Evolutionary conservation across 2,329 filamentous ascomycete genomes (phyloP).

Genomic region (Ceratocystis variospora): DNA sequence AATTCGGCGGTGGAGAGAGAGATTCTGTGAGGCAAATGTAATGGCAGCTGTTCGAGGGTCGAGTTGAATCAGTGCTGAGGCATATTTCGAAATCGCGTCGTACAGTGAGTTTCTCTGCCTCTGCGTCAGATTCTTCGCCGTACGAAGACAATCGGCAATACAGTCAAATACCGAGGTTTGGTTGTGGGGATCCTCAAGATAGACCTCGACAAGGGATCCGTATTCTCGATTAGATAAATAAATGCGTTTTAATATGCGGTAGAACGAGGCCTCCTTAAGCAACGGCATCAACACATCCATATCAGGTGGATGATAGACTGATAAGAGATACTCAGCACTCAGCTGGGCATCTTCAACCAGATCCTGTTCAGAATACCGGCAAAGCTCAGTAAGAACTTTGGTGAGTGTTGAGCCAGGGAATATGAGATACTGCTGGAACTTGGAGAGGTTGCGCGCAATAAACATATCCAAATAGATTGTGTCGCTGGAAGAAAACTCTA

Average conservation of each 20-base stretch:
- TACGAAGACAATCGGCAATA: constrained; percentile 58
- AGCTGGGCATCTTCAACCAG: constrained; percentile 88
- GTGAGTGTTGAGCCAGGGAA: constrained; percentile 77
- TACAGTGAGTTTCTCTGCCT: constrained; percentile 64
- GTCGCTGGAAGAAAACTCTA: constrained; percentile 61
- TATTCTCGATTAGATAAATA: constrained; percentile 72
- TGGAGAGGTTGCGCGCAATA: constrained; percentile 84
- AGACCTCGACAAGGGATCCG: constrained; percentile 60
- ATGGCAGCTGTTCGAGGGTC: constrained; percentile 51
- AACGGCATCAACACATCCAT: constrained; percentile 60
- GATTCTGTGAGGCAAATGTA: constrained; percentile 48
- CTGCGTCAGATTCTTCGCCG: constrained; percentile 43
- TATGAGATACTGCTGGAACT: constrained; percentile 90
- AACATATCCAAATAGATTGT: constrained; percentile 98
- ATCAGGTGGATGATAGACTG: constrained; percentile 81
- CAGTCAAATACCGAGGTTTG: constrained; percentile 64
- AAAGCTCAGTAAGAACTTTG: constrained; percentile 66
- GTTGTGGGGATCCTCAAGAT: constrained; percentile 73
- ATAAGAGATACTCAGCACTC: constrained; percentile 91
- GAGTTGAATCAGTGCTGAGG: constrained; percentile 51
- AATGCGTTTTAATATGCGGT: constrained; percentile 78
- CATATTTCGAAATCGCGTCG: constrained; percentile 49
- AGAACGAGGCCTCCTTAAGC: constrained; percentile 71
- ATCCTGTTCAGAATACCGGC: constrained; percentile 65
- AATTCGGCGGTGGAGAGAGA: constrained; percentile 52